These are phyloP conservation scores for Pythium aristosporum DNA, from an alignment of 352 stramenopile species.

Conservation along the genomic window DNA sequence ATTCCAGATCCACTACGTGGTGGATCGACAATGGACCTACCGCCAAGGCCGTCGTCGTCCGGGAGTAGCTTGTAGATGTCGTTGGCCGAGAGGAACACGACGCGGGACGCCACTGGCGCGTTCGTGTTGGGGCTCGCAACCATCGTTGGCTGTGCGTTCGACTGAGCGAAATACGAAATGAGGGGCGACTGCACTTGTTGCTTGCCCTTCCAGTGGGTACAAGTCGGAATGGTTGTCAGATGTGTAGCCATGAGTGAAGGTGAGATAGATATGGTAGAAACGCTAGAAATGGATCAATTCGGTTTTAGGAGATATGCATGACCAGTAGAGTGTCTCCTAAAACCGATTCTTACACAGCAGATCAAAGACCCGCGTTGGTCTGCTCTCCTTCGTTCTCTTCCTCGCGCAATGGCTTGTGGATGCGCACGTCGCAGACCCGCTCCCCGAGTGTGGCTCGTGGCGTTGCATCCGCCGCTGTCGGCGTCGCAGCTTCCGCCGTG, in stretches of 20 bases:
- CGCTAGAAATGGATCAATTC: too few relatives aligned
- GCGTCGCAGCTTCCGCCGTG: constrained; percentile 7
- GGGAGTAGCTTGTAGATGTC: constrained; percentile 27
- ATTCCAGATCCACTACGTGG: background rate
- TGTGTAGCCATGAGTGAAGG: constrained; percentile 9
- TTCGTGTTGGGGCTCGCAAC: background rate
- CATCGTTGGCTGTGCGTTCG: background rate
- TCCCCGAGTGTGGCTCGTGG: constrained; percentile 36
- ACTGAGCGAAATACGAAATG: background rate
- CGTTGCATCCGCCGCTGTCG: constrained; percentile 37
- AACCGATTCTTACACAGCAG: background rate
- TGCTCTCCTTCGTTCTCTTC: background rate
- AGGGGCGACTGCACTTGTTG: background rate
- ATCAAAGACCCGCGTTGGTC: background rate
- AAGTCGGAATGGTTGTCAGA: background rate
- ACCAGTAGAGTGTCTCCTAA: constrained; percentile 3
- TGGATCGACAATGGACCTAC: constrained; percentile 3
- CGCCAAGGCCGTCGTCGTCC: constrained; percentile 16
- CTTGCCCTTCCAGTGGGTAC: background rate
- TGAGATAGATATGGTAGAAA: background rate
- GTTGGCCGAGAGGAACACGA: constrained; percentile 21
- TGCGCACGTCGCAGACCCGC: background rate
- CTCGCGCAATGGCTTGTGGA: background rate
- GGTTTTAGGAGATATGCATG: too few relatives aligned
- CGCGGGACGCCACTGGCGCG: constrained; percentile 1